Conservation (phyloP, 768 basidiomycete genomes). For the Agaricus subrufescens region DNA sequence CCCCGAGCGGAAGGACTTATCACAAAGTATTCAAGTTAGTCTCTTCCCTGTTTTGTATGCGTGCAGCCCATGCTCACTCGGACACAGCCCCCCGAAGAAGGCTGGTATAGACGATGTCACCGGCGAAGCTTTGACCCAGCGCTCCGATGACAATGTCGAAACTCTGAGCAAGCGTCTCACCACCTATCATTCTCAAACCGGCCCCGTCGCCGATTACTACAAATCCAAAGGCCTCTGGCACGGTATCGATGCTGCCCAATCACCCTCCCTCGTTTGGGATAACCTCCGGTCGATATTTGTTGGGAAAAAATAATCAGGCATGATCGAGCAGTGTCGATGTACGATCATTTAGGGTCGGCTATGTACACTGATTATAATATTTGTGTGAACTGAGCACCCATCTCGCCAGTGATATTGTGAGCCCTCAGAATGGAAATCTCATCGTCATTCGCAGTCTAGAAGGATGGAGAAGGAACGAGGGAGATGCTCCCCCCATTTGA, state of each 20-base stretch:
- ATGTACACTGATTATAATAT: too few species aligned
- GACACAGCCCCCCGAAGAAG: slow-evolving; percentile 91
- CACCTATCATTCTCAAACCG: slow-evolving; percentile 92
- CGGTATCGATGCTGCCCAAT: slow-evolving; percentile 91
- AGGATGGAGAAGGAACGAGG: too few species aligned
- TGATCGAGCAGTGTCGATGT: slow-evolving; percentile 13
- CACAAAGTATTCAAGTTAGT: slow-evolving; percentile 93
- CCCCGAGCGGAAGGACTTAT: slow-evolving; percentile 84
- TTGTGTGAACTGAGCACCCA: too few species aligned
- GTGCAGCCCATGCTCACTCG: slow-evolving; percentile 6
- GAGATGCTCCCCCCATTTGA: too few species aligned
- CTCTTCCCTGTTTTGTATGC: not conserved
- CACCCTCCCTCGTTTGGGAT: slow-evolving; percentile 90
- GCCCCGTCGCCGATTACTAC: slow-evolving; percentile 96
- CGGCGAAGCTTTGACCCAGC: slow-evolving; percentile 94
- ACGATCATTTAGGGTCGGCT: not conserved
- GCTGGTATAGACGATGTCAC: slow-evolving; percentile 89
- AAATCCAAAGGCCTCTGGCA: slow-evolving; percentile 86
- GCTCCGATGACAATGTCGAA: slow-evolving; percentile 97
- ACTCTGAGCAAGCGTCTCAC: slow-evolving; percentile 84
- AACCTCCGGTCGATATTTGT: slow-evolving; percentile 64
- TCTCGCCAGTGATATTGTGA: too few species aligned
- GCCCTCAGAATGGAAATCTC: too few species aligned
- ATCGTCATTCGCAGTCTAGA: too few species aligned
- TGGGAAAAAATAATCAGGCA: slow-evolving; percentile 34